Evolutionary conservation across 768 basidiomycete genomes (phyloP), one percentile per base, ranked within the genome.

Genomic region (Steccherinum ochraceum): DNA sequence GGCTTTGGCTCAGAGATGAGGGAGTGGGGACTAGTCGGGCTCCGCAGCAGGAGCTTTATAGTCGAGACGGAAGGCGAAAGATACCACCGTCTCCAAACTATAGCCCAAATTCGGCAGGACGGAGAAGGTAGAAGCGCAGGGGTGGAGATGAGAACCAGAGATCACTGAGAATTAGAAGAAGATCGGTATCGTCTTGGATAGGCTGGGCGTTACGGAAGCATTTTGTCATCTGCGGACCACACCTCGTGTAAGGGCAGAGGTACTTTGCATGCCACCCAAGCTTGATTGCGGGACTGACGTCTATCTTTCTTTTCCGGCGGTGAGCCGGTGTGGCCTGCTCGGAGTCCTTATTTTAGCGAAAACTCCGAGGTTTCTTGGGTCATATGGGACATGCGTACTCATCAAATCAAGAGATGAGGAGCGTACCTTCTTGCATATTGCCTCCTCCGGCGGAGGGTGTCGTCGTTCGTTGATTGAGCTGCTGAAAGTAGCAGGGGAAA

Each of bases 21-120:
- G 43, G 46, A 40, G 39, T 35, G 13, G 18, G 18, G 30, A 47
- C 26, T 46, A 10, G 40, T 25, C 24, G 13, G 24, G n/a, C 25
- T 43, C 41, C 41, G 19, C 41, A 7, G 16, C 24, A 43, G 21
- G 48, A 30, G 42, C 40, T 44, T 53, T 53, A 56, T 56, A 56
- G 27, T 47, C 23, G 39, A 24, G 41, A 51, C 51, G 55, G 49
- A 42, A 53, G 40, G 20, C 24, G 35, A 50, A 53, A 56, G 48
- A 49, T 48, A 52, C 48, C 46, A 53, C 46, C 49, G 52, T 23
- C 13, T 13, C 27, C 50, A 23, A 50, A 21, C 45, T 41, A 51
- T 48, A 53, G 47, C 44, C 52, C 55, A 49, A 51, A 39, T 44
- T 53, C 47, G 40, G 25, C 18, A 50, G 20, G 18, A 30, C 46